Evolutionary conservation across 495 filamentous ascomycete species (phyloP), one percentile per base, ranked within the genome.

Genomic region (Articulospora tetracladia): DNA sequence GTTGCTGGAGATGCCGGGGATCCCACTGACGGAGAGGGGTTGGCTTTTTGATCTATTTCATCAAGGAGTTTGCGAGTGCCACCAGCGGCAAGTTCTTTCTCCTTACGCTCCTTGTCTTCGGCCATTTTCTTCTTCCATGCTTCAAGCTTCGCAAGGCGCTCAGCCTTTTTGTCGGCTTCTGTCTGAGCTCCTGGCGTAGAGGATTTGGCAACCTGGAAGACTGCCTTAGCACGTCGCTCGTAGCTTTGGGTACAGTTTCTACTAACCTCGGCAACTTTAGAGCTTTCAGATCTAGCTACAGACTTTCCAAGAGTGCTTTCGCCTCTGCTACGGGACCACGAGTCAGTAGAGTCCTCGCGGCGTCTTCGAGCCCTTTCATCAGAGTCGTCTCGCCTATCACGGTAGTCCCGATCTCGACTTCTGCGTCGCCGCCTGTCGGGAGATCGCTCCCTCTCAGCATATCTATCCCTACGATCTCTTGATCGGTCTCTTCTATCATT

Each of bases 61-160:
- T 89, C 84, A 49, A 92, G 72, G 34, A 92, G 84, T 66, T 80
- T 86, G 53, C 84, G 75, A 48, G 86, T 81, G 47, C 82, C 85
- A 49, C 83, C 83, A 46, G 80, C 72, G 7, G 78, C 80, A n/a
- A 84, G 76, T 64, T 86, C 86, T 57, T 86, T 86, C 69, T 90
- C 86, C 66, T 91, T 92, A 50, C 81, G 81, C 67, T 89, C 89
- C 63, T 89, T 87, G 66, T 92, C 84, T 36, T 89, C 91, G 19
- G 83, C 83, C 62, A 91, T 88, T 66, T 95, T 94, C 70, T 89
- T 86, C 72, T 95, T 96, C 92, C 92, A 96, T 62, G 91, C 90
- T 71, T 93, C 89, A 30, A 96, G 70, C 61, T 92, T 93, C 27
- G 92, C 90, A 32, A 93, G 78, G 53, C 89, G 77, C 69, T 95